phyloP scores from a whole-genome alignment of 495 filamentous ascomycete species.

The Aspergillus bridgeri region DNA sequence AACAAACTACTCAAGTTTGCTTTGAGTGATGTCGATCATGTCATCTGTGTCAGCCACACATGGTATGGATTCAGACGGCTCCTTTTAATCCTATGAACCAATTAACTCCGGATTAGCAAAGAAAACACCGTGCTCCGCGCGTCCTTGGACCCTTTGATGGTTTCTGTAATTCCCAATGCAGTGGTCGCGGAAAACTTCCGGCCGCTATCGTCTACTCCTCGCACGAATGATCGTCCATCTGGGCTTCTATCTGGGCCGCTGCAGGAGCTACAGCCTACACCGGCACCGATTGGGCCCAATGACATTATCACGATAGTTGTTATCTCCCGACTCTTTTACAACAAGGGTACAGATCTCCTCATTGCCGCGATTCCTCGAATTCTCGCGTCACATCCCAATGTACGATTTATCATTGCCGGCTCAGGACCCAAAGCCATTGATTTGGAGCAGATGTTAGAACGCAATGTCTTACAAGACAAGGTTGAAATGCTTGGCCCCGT shows the following conservation, averaged over 20 bases:
- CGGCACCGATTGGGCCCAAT: constrained; percentile 63
- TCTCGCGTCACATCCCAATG: constrained; percentile 80
- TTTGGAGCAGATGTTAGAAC: constrained; percentile 95
- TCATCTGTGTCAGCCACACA: constrained; percentile 96
- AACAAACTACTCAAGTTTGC: constrained; percentile 97
- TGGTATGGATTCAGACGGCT: constrained; percentile 53
- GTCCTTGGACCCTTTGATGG: constrained; percentile 91
- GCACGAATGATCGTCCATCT: constrained; percentile 28
- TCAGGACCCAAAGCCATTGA: constrained; percentile 96
- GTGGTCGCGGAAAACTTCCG: constrained; percentile 95
- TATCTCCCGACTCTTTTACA: constrained; percentile 96
- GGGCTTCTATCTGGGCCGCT: constrained; percentile 26
- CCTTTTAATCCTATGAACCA: neutral
- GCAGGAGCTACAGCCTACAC: constrained; percentile 43
- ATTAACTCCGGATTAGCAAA: constrained; percentile 57
- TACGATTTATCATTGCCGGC: constrained; percentile 94
- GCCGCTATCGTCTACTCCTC: constrained; percentile 51
- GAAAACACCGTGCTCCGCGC: constrained; percentile 96
- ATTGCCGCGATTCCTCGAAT: constrained; percentile 94
- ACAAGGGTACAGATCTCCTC: constrained; percentile 94
- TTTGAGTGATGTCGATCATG: constrained; percentile 95
- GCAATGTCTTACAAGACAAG: constrained; percentile 89
- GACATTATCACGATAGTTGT: constrained; percentile 95
- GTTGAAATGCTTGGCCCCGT: constrained; percentile 89
- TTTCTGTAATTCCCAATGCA: constrained; percentile 96